Evolutionary conservation across 768 basidiomycete genomes (phyloP), one percentile per base, ranked within the genome.

Genomic region (Termitomyces sp.): DNA sequence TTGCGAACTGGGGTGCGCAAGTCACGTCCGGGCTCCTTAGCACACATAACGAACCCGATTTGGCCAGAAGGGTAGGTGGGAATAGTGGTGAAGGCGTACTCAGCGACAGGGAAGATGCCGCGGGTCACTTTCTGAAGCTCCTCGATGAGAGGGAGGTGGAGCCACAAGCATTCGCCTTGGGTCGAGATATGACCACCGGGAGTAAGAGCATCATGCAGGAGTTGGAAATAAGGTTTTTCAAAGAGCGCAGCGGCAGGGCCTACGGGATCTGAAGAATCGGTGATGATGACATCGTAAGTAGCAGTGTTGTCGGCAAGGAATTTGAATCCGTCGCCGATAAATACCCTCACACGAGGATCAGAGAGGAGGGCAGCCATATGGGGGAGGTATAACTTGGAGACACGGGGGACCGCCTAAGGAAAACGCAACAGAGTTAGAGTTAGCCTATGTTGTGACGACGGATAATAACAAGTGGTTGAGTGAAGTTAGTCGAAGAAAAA

Each of bases 51-150:
- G 75, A 95, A 95, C 23, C 97, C 95, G 66, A 98, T 99, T 69
- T 95, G 95, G 37, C 97, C 97, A n/a, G 91, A 89, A 19, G 97
- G 97, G 74, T 99, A 99, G 16, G 95, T 97, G 0, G 96, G 96
- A 63, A 98, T 95, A 21, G 95, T 98, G 59, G 95, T 95, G 74
- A 82, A 97, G 16, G 94, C 97, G 70, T 97, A 99, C 67, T 93
- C 89, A 40, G 86, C 79, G 17, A 84, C 82, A 38, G 89, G 80
- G 79, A 98, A 99, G 59, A 97, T 73, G 45, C 75, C 73, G 54
- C 82, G 77, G 41, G 89, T 89, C 71, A 84, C 88, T 54, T 75
- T 72, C 59, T 83, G 81, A 52, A 98, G 82, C 57, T 87, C 80
- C 57, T 81, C 75, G 73, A 99, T 98, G 65, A 98, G 84, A 8